Evolutionary conservation across 75 land plant genomes (phyloP), one percentile per base, ranked within the genome.

Genomic region (Pinus albicaulis): DNA sequence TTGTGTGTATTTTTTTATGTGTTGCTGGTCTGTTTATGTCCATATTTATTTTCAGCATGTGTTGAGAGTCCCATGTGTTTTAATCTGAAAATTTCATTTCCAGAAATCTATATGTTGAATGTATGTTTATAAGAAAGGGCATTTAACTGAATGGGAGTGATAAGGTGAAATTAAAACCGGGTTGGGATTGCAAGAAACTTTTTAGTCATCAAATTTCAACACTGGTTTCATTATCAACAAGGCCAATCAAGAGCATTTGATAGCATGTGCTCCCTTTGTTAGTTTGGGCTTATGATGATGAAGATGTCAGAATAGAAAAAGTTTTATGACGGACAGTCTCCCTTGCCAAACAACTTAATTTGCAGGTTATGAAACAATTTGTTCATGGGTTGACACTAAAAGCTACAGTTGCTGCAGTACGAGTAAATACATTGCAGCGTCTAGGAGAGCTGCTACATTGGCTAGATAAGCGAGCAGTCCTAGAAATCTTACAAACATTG

Each of bases 271-370:
- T 97, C 73, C 99, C 99, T 8, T 80, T 97, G 93, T 83, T 97
- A 79, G 88, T 92, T 74, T 93, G 99, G 24, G 99, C 99, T 77
- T 97, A 90, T 84, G 98, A 92, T 80, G 99, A 97, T 78, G 82
- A 80, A 57, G 99, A 97, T 91, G 88, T 93, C 20, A 92, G 99
- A 48, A 87, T 95, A 82, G 99, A 97, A 79, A 95, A 92, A 84
- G 99, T 92, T 66, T 75, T 96, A 77, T 81, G 84, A 72, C 90
- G 89, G 73, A 90, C 99, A 44, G 77, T 87, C 0, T 38, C 89
- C 22, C 83, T 96, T 61, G 88, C 93, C 15, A 97, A 89, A 77
- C 92, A 92, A 74, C 89, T 97, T 62, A 98, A 97, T 77, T 81
- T 71, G 52, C 95, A 95, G 93, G 99, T 96, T 66, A 77, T 31